These are phyloP conservation scores for Orbilia quercus DNA, from an alignment of 2,329 filamentous ascomycete genomes.

Conservation along the genomic window DNA sequence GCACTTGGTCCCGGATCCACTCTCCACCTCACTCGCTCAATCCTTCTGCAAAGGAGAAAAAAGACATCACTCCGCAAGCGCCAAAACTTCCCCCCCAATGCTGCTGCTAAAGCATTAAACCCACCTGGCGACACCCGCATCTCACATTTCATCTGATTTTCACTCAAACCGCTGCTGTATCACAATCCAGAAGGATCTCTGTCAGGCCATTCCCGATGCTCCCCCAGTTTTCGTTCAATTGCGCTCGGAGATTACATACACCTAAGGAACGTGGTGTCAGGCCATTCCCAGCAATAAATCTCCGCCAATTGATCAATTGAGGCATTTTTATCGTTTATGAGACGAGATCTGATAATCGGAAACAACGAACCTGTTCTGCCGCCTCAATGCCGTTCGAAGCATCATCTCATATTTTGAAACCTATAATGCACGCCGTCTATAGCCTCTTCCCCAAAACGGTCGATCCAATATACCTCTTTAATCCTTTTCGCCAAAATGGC, in stretches of 20 bases:
- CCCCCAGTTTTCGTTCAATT: neutral
- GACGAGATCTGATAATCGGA: constrained; percentile 14
- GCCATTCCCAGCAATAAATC: constrained; percentile 39
- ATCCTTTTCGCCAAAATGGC: too few relatives aligned
- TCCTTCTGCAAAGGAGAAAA: too few relatives aligned
- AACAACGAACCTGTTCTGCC: constrained; percentile 2
- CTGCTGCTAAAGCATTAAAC: neutral
- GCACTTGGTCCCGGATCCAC: constrained; percentile 29
- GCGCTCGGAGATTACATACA: constrained; percentile 40
- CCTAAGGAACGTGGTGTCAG: constrained; percentile 29
- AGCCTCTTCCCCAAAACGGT: neutral
- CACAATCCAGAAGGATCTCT: constrained; percentile 28
- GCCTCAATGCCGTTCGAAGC: constrained; percentile 3
- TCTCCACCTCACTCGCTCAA: too few relatives aligned
- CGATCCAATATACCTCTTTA: neutral
- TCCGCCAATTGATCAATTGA: constrained; percentile 35
- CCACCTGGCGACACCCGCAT: neutral
- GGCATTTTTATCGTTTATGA: constrained; percentile 11
- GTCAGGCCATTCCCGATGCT: neutral
- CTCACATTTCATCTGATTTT: constrained; percentile 29
- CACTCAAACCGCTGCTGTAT: constrained; percentile 9
- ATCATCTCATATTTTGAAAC: neutral
- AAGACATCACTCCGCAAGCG: neutral
- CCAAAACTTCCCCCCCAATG: constrained; percentile 16
- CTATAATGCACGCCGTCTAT: constrained; percentile 23